Evolutionary conservation across 2,329 filamentous ascomycete species (phyloP).

Genomic region (Cordyceps javanica): DNA sequence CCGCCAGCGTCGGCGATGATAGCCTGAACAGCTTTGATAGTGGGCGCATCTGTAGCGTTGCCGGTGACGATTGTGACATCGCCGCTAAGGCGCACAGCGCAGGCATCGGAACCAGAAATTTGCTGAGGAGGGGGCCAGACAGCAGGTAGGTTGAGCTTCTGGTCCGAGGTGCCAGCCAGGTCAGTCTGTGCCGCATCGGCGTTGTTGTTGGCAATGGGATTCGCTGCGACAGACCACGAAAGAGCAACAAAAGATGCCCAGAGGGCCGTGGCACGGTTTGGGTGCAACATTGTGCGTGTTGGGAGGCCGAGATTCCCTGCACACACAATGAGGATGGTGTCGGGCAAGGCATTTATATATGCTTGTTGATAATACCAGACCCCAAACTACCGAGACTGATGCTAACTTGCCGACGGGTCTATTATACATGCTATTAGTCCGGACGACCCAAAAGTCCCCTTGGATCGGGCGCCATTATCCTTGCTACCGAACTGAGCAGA

Average conservation of each 20-base stretch:
- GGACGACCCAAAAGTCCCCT: background rate
- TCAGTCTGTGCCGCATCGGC: background rate
- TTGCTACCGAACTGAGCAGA: background rate
- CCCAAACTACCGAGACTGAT: background rate
- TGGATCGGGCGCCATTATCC: background rate
- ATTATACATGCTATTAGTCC: background rate
- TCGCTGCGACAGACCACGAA: background rate
- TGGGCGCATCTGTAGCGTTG: constrained; percentile 11
- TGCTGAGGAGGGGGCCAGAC: constrained; percentile 15
- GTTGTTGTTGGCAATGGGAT: background rate
- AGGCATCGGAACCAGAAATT: constrained; percentile 5
- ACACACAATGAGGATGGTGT: background rate
- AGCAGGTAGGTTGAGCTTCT: background rate
- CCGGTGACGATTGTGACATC: constrained; percentile 14
- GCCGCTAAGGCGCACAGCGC: constrained; percentile 7
- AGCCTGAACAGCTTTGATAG: constrained; percentile 7
- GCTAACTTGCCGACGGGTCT: background rate
- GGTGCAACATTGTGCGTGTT: background rate
- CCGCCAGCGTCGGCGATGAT: constrained; percentile 13
- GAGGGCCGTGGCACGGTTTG: background rate
- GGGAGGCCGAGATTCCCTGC: too few relatives aligned
- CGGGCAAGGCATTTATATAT: background rate
- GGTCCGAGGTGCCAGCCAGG: background rate
- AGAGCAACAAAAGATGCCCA: background rate
- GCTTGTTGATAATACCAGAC: background rate